Evolutionary conservation across 148 eudicot species (phyloP), one percentile per base, ranked within the genome.

Genomic region (Diospyros kaki): DNA sequence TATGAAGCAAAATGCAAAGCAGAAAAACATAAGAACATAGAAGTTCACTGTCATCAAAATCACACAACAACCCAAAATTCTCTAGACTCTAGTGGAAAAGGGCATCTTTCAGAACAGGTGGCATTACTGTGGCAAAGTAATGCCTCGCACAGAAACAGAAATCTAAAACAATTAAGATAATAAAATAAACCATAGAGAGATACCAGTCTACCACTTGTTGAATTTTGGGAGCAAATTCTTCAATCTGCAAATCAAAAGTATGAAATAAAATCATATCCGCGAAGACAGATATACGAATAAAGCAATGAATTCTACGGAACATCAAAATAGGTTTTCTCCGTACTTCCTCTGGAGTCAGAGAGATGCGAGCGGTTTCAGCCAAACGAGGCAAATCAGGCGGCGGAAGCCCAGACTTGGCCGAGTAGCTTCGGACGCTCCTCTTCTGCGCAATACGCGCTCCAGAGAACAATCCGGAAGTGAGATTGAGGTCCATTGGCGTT

Each of bases 151-250:
- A n/a, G 38, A 53, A 54, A 69, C 40, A 42, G 43, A 69, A 40
- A 4, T 68, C 54, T 39, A 9, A 12, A 39, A 51, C 14, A 55
- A 4, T 42, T 9, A 9, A 54, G 28, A 28, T 0, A 28, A 28
- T 0, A 28, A 28, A 28, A 28, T 28, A 28, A 28, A 28, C 28
- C 0, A 28, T 28, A 28, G 28, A 44, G 42, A 58, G 2, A 45
- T 87, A 91, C 99, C 99, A 96, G 68, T 89, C 89, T 69, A 96
- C 86, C 41, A 96, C 97, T 79, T 91, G 89, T 59, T 78, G 93
- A 81, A 93, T 93, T 79, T 91, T 96, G 3, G 98, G 98, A 54
- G 88, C 89, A 82, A 93, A 96, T 78, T 96, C 94, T 71, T 90
- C 90, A 66, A 85, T 88, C 94, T 90, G 66, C 14, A 79, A 10